Percentiles rank a stretch among this genome's conserved stretches.
phyloP scores from a whole-genome alignment of 345 rosid genomes.

The Arabidopsis suecica region DNA sequence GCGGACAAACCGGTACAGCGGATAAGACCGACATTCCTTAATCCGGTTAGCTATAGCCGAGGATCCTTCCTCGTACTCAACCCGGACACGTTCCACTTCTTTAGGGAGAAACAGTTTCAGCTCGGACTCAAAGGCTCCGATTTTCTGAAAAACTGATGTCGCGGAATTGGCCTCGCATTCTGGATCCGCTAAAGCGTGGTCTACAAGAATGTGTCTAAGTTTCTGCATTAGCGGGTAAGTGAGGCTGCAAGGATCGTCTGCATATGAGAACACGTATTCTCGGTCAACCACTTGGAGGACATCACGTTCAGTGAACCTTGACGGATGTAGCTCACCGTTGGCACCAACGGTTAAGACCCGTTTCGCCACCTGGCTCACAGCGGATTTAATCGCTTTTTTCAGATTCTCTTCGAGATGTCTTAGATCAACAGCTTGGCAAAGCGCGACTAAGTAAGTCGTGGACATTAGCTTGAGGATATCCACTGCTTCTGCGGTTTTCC shows the following conservation, averaged over 20 bases:
- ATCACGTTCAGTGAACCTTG: slow-evolving; percentile 74
- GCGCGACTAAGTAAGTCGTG: slow-evolving; percentile 59
- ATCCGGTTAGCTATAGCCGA: slow-evolving; percentile 61
- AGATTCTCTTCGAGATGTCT: slow-evolving; percentile 71
- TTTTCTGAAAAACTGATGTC: slow-evolving; percentile 74
- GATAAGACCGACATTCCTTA: slow-evolving; percentile 74
- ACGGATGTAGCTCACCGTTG: slow-evolving; percentile 74
- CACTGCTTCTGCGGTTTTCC: slow-evolving; percentile 67
- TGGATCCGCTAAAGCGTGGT: slow-evolving; percentile 63
- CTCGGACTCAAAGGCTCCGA: slow-evolving; percentile 66
- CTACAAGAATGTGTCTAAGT: slow-evolving; percentile 74
- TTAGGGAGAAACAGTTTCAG: slow-evolving; percentile 58
- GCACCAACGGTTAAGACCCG: slow-evolving; percentile 56
- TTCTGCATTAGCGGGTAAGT: slow-evolving; percentile 79
- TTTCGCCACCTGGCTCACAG: slow-evolving; percentile 60
- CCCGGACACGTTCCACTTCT: slow-evolving; percentile 65
- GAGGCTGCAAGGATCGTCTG: slow-evolving; percentile 76
- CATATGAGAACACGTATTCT: slow-evolving; percentile 65
- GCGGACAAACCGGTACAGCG: slow-evolving; percentile 69
- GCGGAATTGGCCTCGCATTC: slow-evolving; percentile 55
- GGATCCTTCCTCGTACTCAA: slow-evolving; percentile 54
- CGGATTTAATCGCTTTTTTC: slow-evolving; percentile 50
- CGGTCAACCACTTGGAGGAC: slow-evolving; percentile 68
- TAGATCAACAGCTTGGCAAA: slow-evolving; percentile 69
- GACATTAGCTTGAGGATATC: slow-evolving; percentile 71